phyloP scores from a whole-genome alignment of 169 alveolate species.

The Plasmodium fragile region DNA sequence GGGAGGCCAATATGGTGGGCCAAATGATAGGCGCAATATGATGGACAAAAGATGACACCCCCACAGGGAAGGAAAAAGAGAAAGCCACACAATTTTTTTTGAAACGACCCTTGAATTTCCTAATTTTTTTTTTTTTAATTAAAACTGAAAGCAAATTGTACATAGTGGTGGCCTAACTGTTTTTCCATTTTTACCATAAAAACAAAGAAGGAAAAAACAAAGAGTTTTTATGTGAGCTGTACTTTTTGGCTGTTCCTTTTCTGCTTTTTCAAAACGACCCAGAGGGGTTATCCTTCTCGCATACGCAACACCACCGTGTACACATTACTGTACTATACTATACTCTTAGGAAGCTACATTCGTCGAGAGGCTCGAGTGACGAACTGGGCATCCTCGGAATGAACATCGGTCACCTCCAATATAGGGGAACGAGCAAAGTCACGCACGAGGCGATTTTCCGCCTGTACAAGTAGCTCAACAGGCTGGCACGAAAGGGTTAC shows the following conservation, averaged over 20 bases:
- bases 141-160: neutral
- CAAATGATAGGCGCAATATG: neutral
- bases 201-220: neutral
- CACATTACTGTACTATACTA: neutral
- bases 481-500: neutral
- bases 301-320: neutral
- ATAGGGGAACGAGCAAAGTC: neutral
- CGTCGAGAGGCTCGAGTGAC: neutral
- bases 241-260: neutral
- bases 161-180: neutral
- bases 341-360: neutral
- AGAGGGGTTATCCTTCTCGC: neutral
- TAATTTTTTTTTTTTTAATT: too few species aligned
- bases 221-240: neutral
- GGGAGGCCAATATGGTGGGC: neutral
- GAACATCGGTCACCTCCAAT: neutral
- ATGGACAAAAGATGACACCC: neutral
- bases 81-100: neutral
- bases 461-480: neutral
- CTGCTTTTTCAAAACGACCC: neutral
- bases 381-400: neutral
- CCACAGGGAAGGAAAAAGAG: neutral
- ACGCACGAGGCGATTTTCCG: neutral
- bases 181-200: neutral
- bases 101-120: neutral